Evolutionary conservation across 2,329 filamentous ascomycete species (phyloP).

Genomic region (Pseudomassariella vexata): DNA sequence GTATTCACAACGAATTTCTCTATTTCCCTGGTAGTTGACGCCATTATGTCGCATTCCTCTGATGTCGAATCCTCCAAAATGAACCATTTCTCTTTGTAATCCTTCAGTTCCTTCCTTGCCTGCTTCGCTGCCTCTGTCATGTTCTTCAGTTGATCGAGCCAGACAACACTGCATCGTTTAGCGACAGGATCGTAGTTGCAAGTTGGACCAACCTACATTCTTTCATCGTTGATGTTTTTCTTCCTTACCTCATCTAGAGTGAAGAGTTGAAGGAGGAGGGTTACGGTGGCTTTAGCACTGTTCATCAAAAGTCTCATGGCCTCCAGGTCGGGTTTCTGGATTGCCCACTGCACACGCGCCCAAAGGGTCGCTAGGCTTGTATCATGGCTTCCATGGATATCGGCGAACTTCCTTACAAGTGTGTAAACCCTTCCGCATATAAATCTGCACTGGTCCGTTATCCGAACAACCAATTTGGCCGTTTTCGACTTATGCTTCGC

Average conservation of each 20-base stretch:
- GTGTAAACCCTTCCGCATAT: constrained; percentile 8
- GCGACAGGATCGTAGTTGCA: constrained; percentile 1
- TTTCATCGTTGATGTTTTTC: no score
- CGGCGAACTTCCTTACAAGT: constrained; percentile 10
- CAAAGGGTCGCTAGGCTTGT: constrained; percentile 8
- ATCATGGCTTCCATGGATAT: constrained; percentile 8
- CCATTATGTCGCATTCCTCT: no score
- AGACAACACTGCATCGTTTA: no score
- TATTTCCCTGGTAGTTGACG: constrained; percentile 10
- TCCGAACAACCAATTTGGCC: constrained; percentile 8
- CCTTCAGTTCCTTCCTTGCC: constrained; percentile 10
- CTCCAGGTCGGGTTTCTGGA: constrained; percentile 12
- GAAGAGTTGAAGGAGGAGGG: no score
- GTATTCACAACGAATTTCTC: constrained; percentile 9
- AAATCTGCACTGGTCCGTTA: constrained; percentile 10
- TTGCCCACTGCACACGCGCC: constrained; percentile 12
- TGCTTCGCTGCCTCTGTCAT: constrained; percentile 6
- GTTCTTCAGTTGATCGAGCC: constrained; percentile 8
- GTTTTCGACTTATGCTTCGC: constrained; percentile 7
- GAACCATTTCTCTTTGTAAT: constrained; percentile 10
- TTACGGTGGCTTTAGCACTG: constrained; percentile 11
- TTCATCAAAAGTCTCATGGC: constrained; percentile 11
- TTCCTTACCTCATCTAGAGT: no score
- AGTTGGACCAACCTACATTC: constrained; percentile 7
- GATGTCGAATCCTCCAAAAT: no score